Percentiles rank a stretch among this genome's conserved stretches.
Evolutionary conservation across 2,329 filamentous ascomycete genomes (phyloP).

Genomic region (Acrocalymma vagum): DNA sequence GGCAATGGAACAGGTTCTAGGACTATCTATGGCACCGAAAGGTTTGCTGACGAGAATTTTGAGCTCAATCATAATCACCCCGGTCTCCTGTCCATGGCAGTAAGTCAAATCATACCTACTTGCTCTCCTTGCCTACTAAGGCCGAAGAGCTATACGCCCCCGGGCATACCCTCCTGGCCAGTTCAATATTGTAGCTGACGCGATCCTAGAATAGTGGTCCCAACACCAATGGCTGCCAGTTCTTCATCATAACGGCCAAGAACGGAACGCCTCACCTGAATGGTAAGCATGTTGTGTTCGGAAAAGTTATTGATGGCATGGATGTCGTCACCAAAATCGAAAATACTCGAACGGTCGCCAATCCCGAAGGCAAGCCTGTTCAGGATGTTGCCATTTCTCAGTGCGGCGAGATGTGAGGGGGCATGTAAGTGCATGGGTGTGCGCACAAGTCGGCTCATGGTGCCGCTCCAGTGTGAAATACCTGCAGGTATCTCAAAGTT

Average conservation of each 20-base stretch:
- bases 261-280: constrained; percentile 83
- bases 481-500: too few relatives aligned
- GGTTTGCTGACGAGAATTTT: constrained; percentile 94
- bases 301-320: constrained; percentile 87
- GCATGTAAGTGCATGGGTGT: too few relatives aligned
- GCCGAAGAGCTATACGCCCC: constrained; percentile 2
- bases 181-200: constrained; percentile 12
- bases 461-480: too few relatives aligned
- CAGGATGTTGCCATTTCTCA: constrained; percentile 84
- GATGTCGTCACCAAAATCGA: constrained; percentile 94
- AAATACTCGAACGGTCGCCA: constrained; percentile 73
- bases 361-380: constrained; percentile 79
- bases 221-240: constrained; percentile 93
- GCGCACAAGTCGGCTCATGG: too few relatives aligned
- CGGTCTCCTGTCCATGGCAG: constrained; percentile 91
- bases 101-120: constrained; percentile 57
- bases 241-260: constrained; percentile 89
- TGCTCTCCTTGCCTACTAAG: not conserved
- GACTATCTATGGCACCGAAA: constrained; percentile 84
- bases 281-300: constrained; percentile 95
- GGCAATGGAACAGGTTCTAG: constrained; percentile 90
- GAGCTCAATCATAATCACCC: constrained; percentile 77
- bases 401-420: constrained; percentile 87
- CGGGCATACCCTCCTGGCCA: not conserved
- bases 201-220: constrained; percentile 79